Percentiles rank a stretch among this genome's conserved stretches.
These are phyloP conservation scores for Macrolepiota dolichaula DNA, from an alignment of 768 basidiomycete species.

Conservation along the genomic window DNA sequence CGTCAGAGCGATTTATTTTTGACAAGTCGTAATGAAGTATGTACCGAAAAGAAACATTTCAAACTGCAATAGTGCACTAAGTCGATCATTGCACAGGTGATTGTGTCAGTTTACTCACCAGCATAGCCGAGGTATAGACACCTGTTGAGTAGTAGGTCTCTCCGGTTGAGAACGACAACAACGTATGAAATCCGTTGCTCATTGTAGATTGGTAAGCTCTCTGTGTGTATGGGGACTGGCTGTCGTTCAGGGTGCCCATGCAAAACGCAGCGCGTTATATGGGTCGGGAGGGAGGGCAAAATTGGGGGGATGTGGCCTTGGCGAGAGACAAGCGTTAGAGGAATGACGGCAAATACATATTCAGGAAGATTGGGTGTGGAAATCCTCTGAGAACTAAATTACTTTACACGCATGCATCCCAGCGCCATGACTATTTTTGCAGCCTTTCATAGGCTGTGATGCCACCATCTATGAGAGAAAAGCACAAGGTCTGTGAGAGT, in stretches of 20 bases:
- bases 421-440: conserved; percentile 5
- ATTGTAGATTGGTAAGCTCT: not conserved
- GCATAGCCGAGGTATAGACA: conserved; percentile 7
- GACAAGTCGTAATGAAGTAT: not conserved
- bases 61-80: not conserved
- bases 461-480: conserved; percentile 3
- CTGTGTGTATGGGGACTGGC: not conserved
- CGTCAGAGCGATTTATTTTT: not conserved
- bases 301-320: not conserved
- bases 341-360: not conserved
- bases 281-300: not conserved
- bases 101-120: not conserved
- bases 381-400: conserved; percentile 5
- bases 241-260: not conserved
- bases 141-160: conserved; percentile 6
- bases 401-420: conserved; percentile 4
- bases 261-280: not conserved
- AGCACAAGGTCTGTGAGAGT: conserved; percentile 1
- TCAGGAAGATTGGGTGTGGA: conserved; percentile 5
- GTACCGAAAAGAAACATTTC: conserved; percentile 12
- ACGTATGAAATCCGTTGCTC: not conserved
- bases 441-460: conserved; percentile 1
- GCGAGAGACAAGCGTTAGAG: not conserved
- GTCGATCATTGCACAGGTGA: not conserved
- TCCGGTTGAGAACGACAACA: conserved; percentile 5